These are phyloP conservation scores for Huntiella moniliformis DNA, from an alignment of 2,329 filamentous ascomycete genomes.

Conservation along the genomic window DNA sequence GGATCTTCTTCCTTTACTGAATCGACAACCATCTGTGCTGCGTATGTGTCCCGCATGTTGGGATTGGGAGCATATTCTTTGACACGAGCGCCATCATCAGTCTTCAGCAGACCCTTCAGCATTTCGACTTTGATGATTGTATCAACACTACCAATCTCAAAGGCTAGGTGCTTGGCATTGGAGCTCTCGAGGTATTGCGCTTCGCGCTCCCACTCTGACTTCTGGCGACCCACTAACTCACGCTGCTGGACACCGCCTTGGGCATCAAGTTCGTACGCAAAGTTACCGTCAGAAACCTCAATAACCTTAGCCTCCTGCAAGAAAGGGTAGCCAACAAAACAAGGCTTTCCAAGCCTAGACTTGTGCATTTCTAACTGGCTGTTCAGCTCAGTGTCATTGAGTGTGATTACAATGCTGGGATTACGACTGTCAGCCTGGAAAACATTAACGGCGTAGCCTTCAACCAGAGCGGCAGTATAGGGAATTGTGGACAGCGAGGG, in stretches of 20 bases:
- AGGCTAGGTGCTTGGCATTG: slow-evolving; percentile 82
- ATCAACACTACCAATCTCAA: slow-evolving; percentile 72
- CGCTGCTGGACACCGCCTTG: slow-evolving; percentile 45
- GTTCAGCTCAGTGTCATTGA: slow-evolving; percentile 54
- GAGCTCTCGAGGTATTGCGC: slow-evolving; percentile 64
- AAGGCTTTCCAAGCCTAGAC: slow-evolving; percentile 61
- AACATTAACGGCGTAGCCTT: slow-evolving; percentile 73
- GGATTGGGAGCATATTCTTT: slow-evolving; percentile 83
- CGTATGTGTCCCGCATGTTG: slow-evolving; percentile 74
- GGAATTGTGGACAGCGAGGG: slow-evolving; percentile 75
- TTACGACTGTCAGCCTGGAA: slow-evolving; percentile 94
- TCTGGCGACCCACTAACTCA: slow-evolving; percentile 57
- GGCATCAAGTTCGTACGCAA: slow-evolving; percentile 60
- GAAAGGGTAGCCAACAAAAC: slow-evolving; percentile 89
- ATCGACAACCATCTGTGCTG: slow-evolving; percentile 80
- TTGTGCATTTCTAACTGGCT: slow-evolving; percentile 56
- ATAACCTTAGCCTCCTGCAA: slow-evolving; percentile 83
- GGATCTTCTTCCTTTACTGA: slow-evolving; percentile 78
- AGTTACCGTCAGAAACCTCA: slow-evolving; percentile 80
- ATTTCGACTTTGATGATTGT: slow-evolving; percentile 84
- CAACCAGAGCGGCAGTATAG: slow-evolving; percentile 52
- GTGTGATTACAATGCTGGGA: slow-evolving; percentile 83
- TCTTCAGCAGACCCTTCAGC: slow-evolving; percentile 78
- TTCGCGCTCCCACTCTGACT: slow-evolving; percentile 70
- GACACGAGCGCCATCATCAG: slow-evolving; percentile 71